Base-by-base conservation (phyloP, 768 basidiomycete species). In the Sporobolomyces phaffii region DNA sequence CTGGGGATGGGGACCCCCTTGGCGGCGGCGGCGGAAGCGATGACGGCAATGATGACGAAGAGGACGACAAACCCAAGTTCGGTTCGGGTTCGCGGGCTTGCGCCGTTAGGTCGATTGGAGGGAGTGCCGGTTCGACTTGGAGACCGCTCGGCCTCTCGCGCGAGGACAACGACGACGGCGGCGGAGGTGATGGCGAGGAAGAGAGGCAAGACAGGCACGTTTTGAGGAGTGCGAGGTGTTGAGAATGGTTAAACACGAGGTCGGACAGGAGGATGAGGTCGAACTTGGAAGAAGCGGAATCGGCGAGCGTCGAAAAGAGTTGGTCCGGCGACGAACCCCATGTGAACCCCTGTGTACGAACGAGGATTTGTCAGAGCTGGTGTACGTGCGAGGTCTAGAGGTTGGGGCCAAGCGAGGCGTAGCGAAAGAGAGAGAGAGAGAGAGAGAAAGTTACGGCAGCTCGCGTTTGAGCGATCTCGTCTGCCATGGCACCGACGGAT, bases 251-350 rank as follows among this genome's bases (percentile, higher is more conserved):
- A 51, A 58, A 36, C 26, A 97, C 84, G 38, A 98, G 84, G 78
- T 98, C 93, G 2, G 91, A 93, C 62, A 97, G 81, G 66, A 98
- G 85, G 60, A 97, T 82, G 26, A 94, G 74, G 73, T 94, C 85
- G 73, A 90, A 97, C 34, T 79, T 78, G 4, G 72, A 49, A 20
- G 11, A 24, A 9, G 17, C 38, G 41, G 45, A 52, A 11, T 17
- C 54, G 13, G 79, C 72, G 9, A 72, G 75, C 54, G 28, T 26
- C 3, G 77, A 76, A 2, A 86, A 72, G 10, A 89, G 78, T 1
- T 80, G 77, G 13, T 78, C 64, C 5, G 85, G 80, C 0, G 83
- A 73, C 17, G 81, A 81, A 1, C 91, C 91, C 91, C 91, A 93
- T 10, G 87, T 84, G 75, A 90, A 92, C 29, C 91, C 91, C 84